phyloP scores from a whole-genome alignment of 495 filamentous ascomycete species.

The Astrothelium subdiscretum region DNA sequence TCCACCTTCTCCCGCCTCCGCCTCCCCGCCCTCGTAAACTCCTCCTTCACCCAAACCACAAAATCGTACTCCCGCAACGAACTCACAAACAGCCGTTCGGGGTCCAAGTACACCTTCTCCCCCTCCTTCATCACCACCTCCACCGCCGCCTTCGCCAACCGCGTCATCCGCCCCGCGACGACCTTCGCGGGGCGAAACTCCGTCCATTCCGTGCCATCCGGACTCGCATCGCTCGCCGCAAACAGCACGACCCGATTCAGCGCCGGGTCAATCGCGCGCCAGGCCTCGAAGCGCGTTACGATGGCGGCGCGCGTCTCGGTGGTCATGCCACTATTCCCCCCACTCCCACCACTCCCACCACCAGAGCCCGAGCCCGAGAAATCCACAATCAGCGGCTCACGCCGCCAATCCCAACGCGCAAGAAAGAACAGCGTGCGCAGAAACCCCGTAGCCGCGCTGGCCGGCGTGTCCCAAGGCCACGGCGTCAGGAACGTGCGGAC shows the following conservation, averaged over 20 bases:
- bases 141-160: slow-evolving; percentile 61
- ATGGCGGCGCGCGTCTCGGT: slow-evolving; percentile 47
- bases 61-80: slow-evolving; percentile 72
- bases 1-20: slow-evolving; percentile 21
- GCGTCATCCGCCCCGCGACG: slow-evolving; percentile 71
- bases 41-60: slow-evolving; percentile 39
- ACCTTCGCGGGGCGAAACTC: slow-evolving; percentile 62
- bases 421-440: slow-evolving; percentile 65
- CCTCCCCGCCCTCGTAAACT: slow-evolving; percentile 25
- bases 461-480: slow-evolving; percentile 69
- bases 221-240: slow-evolving; percentile 66
- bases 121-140: slow-evolving; percentile 46
- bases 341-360: slow-evolving; percentile 20
- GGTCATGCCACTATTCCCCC: slow-evolving; percentile 30
- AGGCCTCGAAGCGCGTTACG: slow-evolving; percentile 61
- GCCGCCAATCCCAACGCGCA: slow-evolving; percentile 83
- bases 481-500: slow-evolving; percentile 67
- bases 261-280: slow-evolving; percentile 72
- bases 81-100: slow-evolving; percentile 53
- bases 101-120: slow-evolving; percentile 44
- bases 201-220: slow-evolving; percentile 70
- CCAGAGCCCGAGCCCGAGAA: slow-evolving; percentile 24
- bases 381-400: slow-evolving; percentile 69
- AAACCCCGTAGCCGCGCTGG: slow-evolving; percentile 70
- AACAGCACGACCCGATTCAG: slow-evolving; percentile 79